Percentiles rank a stretch among this genome's conserved stretches.
Evolutionary conservation across 805 yeast species (phyloP).

Genomic region (Schwanniomyces polymorphus): DNA sequence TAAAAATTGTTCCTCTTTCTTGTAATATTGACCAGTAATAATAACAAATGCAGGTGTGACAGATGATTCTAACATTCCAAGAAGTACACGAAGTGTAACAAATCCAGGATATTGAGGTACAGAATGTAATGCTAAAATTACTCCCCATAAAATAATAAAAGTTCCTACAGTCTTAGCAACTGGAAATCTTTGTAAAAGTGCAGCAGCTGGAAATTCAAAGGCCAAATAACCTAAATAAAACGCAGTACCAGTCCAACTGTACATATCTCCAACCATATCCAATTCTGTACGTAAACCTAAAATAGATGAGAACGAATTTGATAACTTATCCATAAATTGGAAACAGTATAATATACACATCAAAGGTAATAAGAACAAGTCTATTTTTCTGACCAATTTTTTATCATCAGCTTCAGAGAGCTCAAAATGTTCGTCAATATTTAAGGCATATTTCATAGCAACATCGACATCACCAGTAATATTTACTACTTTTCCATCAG

Average conservation of each 20-base stretch:
- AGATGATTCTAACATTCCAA: slow-evolving; percentile 38
- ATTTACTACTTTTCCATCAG: slow-evolving; percentile 18
- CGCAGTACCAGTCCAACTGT: slow-evolving; percentile 39
- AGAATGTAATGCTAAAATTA: slow-evolving; percentile 52
- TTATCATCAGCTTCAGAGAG: slow-evolving; percentile 15
- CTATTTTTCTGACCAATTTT: slow-evolving; percentile 20
- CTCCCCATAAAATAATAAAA: slow-evolving; percentile 63
- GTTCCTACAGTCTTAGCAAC: slow-evolving; percentile 50
- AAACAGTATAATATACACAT: slow-evolving; percentile 22
- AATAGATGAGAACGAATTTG: slow-evolving; percentile 39
- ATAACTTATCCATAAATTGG: slow-evolving; percentile 37
- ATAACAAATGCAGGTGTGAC: slow-evolving; percentile 44
- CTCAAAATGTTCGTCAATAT: slow-evolving; percentile 12
- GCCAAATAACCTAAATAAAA: slow-evolving; percentile 58
- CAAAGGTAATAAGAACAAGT: slow-evolving; percentile 22
- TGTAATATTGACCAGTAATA: slow-evolving; percentile 34
- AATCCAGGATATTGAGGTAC: slow-evolving; percentile 46
- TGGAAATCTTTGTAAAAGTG: slow-evolving; percentile 54
- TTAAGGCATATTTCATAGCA: slow-evolving; percentile 33
- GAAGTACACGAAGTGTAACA: slow-evolving; percentile 36
- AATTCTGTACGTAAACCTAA: slow-evolving; percentile 38
- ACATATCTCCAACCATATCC: slow-evolving; percentile 33
- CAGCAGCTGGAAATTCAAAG: slow-evolving; percentile 51
- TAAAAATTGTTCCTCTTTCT: slow-evolving; percentile 32
- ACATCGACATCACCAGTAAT: slow-evolving; percentile 38